phyloP scores from a whole-genome alignment of 805 yeast species.

The Wickerhamomyces rabaulensis region DNA sequence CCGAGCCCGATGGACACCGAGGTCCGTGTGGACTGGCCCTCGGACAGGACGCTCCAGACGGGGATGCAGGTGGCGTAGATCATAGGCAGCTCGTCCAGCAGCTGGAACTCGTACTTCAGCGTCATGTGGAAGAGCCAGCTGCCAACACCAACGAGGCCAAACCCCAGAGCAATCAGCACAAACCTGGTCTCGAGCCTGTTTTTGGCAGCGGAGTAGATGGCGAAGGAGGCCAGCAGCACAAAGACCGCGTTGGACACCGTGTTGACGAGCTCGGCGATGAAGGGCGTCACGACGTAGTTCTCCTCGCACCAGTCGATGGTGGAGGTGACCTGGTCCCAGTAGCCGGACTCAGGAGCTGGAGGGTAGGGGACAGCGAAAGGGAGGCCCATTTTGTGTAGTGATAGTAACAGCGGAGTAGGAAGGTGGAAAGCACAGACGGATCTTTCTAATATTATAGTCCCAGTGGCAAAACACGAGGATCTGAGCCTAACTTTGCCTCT shows the following conservation, averaged over 20 bases:
- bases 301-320: slow-evolving; percentile 99
- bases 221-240: slow-evolving; percentile 52
- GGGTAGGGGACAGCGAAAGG: slow-evolving; percentile 55
- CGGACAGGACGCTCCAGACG: slow-evolving; percentile 75
- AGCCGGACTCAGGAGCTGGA: slow-evolving; percentile 48
- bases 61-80: slow-evolving; percentile 97
- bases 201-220: slow-evolving; percentile 53
- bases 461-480: not conserved
- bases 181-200: slow-evolving; percentile 70
- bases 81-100: slow-evolving; percentile 96
- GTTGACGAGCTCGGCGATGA: slow-evolving; percentile 87
- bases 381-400: slow-evolving; percentile 33
- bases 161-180: slow-evolving; percentile 67
- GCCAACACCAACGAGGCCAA: slow-evolving; percentile 87
- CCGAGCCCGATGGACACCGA: slow-evolving; percentile 41
- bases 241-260: slow-evolving; percentile 70
- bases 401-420: too few relatives aligned
- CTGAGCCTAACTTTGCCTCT: too few relatives aligned
- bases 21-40: slow-evolving; percentile 36
- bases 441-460: too few relatives aligned
- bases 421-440: too few relatives aligned
- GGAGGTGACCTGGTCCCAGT: slow-evolving; percentile 82
- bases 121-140: slow-evolving; percentile 98
- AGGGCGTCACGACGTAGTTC: slow-evolving; percentile 81
- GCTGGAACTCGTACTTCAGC: slow-evolving; percentile 78